These are phyloP conservation scores for Rhodotorula glutinis DNA, from an alignment of 1,284 basidiomycete genomes.

Conservation along the genomic window DNA sequence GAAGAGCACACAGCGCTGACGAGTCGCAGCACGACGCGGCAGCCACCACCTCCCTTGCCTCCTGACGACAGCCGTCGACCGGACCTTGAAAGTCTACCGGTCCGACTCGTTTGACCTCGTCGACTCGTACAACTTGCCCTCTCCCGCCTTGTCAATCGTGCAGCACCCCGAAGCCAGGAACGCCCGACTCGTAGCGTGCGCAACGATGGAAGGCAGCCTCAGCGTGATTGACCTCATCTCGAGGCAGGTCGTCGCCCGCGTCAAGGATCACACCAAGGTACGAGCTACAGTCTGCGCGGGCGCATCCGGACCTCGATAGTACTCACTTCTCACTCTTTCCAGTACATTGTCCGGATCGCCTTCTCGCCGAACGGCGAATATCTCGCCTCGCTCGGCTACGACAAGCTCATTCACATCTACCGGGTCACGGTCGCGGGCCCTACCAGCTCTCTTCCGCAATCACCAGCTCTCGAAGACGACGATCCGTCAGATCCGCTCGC, in stretches of 20 bases:
- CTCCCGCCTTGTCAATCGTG: conserved; percentile 33
- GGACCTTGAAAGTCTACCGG: conserved; percentile 36
- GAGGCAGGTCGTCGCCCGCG: conserved; percentile 17
- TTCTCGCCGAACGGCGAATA: conserved; percentile 30
- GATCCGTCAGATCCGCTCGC: conserved; percentile 33
- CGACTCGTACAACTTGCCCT: conserved; percentile 32
- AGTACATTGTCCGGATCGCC: conserved; percentile 38
- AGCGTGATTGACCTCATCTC: conserved; percentile 39
- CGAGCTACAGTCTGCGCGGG: not conserved
- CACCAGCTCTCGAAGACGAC: conserved; percentile 11
- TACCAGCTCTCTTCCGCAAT: not conserved
- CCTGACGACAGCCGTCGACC: conserved; percentile 40
- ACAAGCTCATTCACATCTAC: conserved; percentile 39
- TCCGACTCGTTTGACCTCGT: conserved; percentile 27
- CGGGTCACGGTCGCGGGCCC: not conserved
- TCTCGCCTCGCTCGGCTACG: conserved; percentile 41
- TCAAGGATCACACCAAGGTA: conserved; percentile 38
- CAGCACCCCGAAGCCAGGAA: conserved; percentile 14
- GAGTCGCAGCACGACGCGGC: too few relatives aligned
- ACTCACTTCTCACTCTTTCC: not conserved
- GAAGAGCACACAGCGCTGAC: too few relatives aligned
- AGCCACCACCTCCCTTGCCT: conserved; percentile 33
- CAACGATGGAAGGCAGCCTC: conserved; percentile 40
- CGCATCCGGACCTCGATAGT: not conserved
- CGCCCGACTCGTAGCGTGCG: conserved; percentile 28